These are phyloP conservation scores for Epipyxis sp. DNA, from an alignment of 108 stramenopile species.

Conservation along the genomic window DNA sequence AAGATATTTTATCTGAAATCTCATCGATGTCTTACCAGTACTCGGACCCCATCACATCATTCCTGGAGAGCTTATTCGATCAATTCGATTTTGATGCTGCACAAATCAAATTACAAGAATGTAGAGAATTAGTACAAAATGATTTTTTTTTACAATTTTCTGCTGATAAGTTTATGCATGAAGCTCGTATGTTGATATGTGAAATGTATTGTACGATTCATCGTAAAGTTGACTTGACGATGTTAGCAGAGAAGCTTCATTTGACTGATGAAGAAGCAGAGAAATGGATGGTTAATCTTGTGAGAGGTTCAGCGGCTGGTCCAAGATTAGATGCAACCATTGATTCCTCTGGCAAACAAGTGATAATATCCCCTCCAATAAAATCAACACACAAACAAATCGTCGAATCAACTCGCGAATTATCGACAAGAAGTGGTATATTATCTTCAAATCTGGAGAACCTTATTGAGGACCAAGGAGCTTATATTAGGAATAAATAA, in stretches of 20 bases:
- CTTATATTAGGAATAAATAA: no score
- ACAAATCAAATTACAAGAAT: constrained; percentile 76
- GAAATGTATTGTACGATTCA: constrained; percentile 99
- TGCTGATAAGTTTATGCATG: constrained; percentile 84
- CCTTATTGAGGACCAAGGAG: constrained; percentile 4
- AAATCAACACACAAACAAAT: constrained; percentile 6
- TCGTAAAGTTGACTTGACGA: constrained; percentile 90
- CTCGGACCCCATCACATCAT: constrained; percentile 92
- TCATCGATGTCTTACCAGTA: constrained; percentile 76
- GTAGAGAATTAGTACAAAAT: constrained; percentile 72
- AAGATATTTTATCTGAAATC: constrained; percentile 82
- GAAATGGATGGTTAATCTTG: constrained; percentile 97
- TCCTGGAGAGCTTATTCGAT: constrained; percentile 89
- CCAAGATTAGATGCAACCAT: constrained; percentile 86
- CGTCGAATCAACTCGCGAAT: neutral
- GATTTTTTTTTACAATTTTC: constrained; percentile 96
- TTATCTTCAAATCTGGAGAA: constrained; percentile 9
- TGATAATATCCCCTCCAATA: constrained; percentile 68
- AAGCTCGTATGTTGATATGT: constrained; percentile 95
- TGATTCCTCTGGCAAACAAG: constrained; percentile 83
- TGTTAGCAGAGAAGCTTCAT: constrained; percentile 85
- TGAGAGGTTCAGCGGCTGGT: constrained; percentile 66
- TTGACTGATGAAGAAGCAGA: constrained; percentile 90
- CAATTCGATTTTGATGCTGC: constrained; percentile 97
- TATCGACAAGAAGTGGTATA: constrained; percentile 3